Evolutionary conservation across 345 rosid genomes (phyloP), one percentile per base, ranked within the genome.

Genomic region (Arabis hirsuta): DNA sequence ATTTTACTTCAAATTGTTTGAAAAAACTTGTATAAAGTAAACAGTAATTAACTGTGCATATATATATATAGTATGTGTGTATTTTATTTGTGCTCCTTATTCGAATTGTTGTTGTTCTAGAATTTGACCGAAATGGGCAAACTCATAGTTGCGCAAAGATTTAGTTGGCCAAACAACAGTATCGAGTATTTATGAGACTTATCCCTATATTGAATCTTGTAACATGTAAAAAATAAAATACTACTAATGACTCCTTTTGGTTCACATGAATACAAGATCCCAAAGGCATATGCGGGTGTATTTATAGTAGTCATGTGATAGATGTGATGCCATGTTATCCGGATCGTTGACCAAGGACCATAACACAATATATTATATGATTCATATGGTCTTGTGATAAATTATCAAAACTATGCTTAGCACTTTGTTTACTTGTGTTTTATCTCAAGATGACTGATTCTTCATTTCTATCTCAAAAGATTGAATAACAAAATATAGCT

Each of bases 271-370:
- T 5, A n/a, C 13, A 22, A 51, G 73, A 51, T 67, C 62, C 47
- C 4, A 66, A 50, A 51, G 45, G 73, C 31, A 66, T 58, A 51
- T 51, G 60, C 69, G 60, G 34, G 56, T 52, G 73, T 54, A 68
- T 61, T 75, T 32, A 62, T 58, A 68, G 45, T 43, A 68, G 59
- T 75, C 74, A 75, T 75, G 79, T 75, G 74, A 61, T 36, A 45
- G 64, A 61, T 61, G 52, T 67, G 79, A 62, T 54, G 62, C 74
- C 79, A 75, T 69, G 58, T 69, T 75, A 75, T 75, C 69, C 69
- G 73, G 79, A 68, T 68, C 79, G 65, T 68, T 68, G 79, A 75
- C 79, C 8, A 14, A 38, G 1, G 45, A 73, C 71, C 72, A 65
- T 61, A 38, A 47, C 26, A 9, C 7, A 47, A 5, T 51, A 9